Base-by-base conservation (phyloP, 441 rosid genomes). In the Adansonia madagascariensis region DNA sequence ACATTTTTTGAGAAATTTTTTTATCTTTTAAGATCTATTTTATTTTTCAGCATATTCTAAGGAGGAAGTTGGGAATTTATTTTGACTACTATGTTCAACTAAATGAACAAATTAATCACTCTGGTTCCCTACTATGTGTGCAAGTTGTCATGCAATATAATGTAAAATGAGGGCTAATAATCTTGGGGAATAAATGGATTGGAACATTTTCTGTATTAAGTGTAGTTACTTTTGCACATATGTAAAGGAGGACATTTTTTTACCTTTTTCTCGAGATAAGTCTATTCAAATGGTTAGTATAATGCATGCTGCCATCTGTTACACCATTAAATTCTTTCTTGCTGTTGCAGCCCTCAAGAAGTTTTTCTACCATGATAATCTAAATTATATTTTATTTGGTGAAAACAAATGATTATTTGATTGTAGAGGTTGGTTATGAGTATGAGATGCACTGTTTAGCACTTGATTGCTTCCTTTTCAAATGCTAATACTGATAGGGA, bases 41-140 rank as follows among this genome's bases (percentile, higher is more conserved):
- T 0, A 52, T 14, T 14, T 15, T 52, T 27, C 43, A 27, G 15
- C 17, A 27, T 61, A 61, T 24, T 61, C 43, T 61, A 6, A 52
- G 18, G n/a, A 61, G 66, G 66, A 61, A 61, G 43, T 65, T 65
- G 71, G 31, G 8, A 44, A 46, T 44, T 67, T 44, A 65, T 41
- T 35, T 15, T 20, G 1, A 63, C 47, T 63, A 63, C 35, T 1
- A n/a, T 65, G 8, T 65, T 27, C 24, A 65, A 41, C 41, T 17
- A 41, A 65, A 65, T 39, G 50, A 65, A 39, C n/a, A n/a, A 41
- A 41, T n/a, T 65, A 17, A 41, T 65, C 50, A 41, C 70, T 65
- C 47, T 5, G 18, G 47, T 39, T 39, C 69, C 41, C 41, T 64
- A n/a, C 5, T 3, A 63, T 63, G 68, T 17, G 9, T 65, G 50